Evolutionary conservation across 78 protist species (phyloP), one percentile per base, ranked within the genome.

Genomic region (Isochrysis galbana): DNA sequence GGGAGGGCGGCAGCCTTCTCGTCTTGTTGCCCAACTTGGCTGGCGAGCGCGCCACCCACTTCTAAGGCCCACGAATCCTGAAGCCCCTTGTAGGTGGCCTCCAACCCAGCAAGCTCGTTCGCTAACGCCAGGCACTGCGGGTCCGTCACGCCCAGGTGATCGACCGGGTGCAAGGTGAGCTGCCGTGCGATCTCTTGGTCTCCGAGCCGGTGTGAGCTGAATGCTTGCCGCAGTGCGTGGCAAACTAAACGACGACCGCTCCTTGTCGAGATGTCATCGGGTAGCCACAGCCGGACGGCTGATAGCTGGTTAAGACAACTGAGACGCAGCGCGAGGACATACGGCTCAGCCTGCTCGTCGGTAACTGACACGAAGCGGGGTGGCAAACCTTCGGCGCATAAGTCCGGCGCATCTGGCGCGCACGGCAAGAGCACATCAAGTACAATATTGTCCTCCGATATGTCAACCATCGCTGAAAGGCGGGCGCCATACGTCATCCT

Each of bases 221-320:
- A 61, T 23, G 3, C 74, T 32, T 61, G 74, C 74, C 74, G 74
- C 74, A 61, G 26, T 3, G 74, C 74, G 74, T 7, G n/a, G 29
- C 19, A 32, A 23, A 21, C 74, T 3, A 23, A 2, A 10, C 23
- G 10, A 32, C 10, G 74, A 11, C 74, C 26, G 5, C 3, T 2
- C 74, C 29, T 2, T 17, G 29, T n/a, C 14, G 77, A 29, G 36
- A 93, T 87, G 42, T 93, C 94, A n/a, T 5, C 5, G 32, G 94
- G 94, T 2, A 93, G 34, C 38, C 23, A 29, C 44, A 89, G 46
- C 25, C 94, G 83, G 17, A 90, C 47, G 11, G 92, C 45, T 46
- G 86, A 77, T 26, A 77, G n/a, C n/a, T 21, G 47, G 36, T 5
- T 5, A 21, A 77, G 1, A 10, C 22, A 0, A n/a, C n/a, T 1